Percentiles rank a stretch among this genome's conserved stretches.
Evolutionary conservation across 371 early-diverging fungal genomes (phyloP).

Genomic region (Mucor circinelloides): DNA sequence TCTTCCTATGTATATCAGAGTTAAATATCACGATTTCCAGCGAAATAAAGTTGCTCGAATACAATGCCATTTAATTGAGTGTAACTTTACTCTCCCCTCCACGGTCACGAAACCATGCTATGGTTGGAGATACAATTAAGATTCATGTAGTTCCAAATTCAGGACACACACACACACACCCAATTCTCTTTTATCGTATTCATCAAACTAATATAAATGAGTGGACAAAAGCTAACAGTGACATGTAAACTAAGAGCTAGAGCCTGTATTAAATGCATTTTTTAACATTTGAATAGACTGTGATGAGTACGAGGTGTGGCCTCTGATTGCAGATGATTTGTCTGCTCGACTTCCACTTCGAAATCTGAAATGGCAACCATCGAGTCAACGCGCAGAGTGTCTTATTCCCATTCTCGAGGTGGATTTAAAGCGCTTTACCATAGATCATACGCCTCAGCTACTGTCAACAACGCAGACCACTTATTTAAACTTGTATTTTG

Average conservation of each 20-base stretch:
- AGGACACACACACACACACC: neutral
- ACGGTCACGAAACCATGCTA: neutral
- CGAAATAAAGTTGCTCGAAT: neutral
- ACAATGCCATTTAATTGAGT: neutral
- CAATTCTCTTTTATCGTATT: neutral
- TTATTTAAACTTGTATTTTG: slow-evolving; percentile 81
- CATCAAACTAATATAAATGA: slow-evolving; percentile 8
- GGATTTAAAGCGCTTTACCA: slow-evolving; percentile 66
- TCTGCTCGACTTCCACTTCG: slow-evolving; percentile 78
- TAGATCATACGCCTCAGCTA: slow-evolving; percentile 54
- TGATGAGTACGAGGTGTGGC: slow-evolving; percentile 83
- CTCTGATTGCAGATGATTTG: slow-evolving; percentile 71
- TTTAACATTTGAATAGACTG: slow-evolving; percentile 48
- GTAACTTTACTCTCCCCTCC: neutral
- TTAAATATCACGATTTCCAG: neutral
- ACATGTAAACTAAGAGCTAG: slow-evolving; percentile 31
- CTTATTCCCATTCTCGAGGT: slow-evolving; percentile 67
- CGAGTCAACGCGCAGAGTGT: slow-evolving; percentile 66
- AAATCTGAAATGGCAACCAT: slow-evolving; percentile 84
- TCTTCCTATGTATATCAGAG: slow-evolving; percentile 32
- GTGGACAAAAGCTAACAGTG: slow-evolving; percentile 31
- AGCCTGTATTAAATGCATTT: neutral
- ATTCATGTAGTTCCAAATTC: neutral
- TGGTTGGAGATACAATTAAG: no score
- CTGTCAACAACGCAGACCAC: slow-evolving; percentile 66